Percentiles rank a stretch among this genome's conserved stretches.
These are phyloP conservation scores for Tetrapisispora pingtungensis DNA, from an alignment of 805 yeast species.

Conservation along the genomic window DNA sequence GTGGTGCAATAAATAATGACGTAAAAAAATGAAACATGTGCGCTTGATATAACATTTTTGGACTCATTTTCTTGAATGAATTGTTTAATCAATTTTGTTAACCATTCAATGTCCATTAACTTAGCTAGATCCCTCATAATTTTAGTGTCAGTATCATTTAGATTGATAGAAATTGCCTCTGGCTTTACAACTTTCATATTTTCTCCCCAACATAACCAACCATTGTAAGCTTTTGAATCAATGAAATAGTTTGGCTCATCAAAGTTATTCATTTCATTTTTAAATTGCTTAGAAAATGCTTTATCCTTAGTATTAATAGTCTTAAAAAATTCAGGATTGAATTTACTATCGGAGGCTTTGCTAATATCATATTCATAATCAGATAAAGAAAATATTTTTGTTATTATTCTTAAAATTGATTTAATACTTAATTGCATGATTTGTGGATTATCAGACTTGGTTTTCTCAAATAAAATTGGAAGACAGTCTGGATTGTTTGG, in stretches of 20 bases:
- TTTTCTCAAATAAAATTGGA: conserved; percentile 35
- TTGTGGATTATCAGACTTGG: conserved; percentile 58
- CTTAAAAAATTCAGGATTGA: conserved; percentile 34
- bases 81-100: conserved; percentile 38
- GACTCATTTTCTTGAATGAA: conserved; percentile 61
- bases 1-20: conserved; percentile 41
- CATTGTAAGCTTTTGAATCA: conserved; percentile 46
- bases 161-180: conserved; percentile 24
- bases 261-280: conserved; percentile 41
- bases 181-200: conserved; percentile 33
- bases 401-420: conserved; percentile 46
- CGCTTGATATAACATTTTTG: conserved; percentile 54
- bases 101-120: conserved; percentile 46
- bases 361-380: conserved; percentile 38
- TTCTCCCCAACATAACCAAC: conserved; percentile 73
- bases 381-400: conserved; percentile 38
- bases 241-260: conserved; percentile 42
- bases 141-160: conserved; percentile 35
- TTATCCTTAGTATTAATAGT: conserved; percentile 35
- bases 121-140: conserved; percentile 37
- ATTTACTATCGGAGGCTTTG: conserved; percentile 34
- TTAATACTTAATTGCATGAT: conserved; percentile 50
- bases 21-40: conserved; percentile 49
- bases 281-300: conserved; percentile 35
- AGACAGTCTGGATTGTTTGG: conserved; percentile 34